Conservation (phyloP, 1,284 basidiomycete genomes). For the Naganishia liquefaciens region DNA sequence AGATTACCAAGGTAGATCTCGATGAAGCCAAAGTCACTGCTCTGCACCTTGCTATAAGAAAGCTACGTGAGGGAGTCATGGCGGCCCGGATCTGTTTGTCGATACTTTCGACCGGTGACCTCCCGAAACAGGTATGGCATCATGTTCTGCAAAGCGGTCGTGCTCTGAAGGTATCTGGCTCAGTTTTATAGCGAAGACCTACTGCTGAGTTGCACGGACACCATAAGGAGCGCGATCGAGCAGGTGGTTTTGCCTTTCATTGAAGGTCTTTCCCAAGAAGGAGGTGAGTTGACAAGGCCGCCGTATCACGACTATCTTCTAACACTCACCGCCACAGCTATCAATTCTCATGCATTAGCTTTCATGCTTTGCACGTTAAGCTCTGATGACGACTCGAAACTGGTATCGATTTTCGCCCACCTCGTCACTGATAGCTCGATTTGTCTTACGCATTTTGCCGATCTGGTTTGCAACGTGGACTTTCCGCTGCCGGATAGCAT, state of each 20-base stretch:
- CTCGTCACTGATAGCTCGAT: not conserved
- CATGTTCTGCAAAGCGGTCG: not conserved
- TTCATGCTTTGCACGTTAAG: slow-evolving; percentile 5
- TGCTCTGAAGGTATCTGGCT: not conserved
- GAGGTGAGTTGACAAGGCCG: slow-evolving; percentile 31
- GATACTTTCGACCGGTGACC: slow-evolving; percentile 70
- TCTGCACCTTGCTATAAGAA: slow-evolving; percentile 59
- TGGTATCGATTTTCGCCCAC: not conserved
- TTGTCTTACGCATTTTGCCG: slow-evolving; percentile 12
- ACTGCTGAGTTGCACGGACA: slow-evolving; percentile 71
- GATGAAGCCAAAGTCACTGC: slow-evolving; percentile 61
- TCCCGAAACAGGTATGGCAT: slow-evolving; percentile 74
- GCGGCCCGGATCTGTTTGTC: slow-evolving; percentile 80
- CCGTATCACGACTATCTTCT: not conserved
- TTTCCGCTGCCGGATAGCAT: slow-evolving; percentile 24
- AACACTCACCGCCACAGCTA: not conserved
- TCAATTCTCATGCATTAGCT: slow-evolving; percentile 7
- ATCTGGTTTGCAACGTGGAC: slow-evolving; percentile 19
- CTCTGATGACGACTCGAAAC: not conserved
- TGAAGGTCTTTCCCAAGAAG: slow-evolving; percentile 63
- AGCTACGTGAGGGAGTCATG: slow-evolving; percentile 67
- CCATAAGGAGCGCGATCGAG: slow-evolving; percentile 76
- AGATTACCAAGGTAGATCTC: slow-evolving; percentile 37
- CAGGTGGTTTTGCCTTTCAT: slow-evolving; percentile 83
- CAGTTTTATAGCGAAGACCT: slow-evolving; percentile 90